phyloP scores from a whole-genome alignment of 441 rosid genomes.

The Viola pubescens region DNA sequence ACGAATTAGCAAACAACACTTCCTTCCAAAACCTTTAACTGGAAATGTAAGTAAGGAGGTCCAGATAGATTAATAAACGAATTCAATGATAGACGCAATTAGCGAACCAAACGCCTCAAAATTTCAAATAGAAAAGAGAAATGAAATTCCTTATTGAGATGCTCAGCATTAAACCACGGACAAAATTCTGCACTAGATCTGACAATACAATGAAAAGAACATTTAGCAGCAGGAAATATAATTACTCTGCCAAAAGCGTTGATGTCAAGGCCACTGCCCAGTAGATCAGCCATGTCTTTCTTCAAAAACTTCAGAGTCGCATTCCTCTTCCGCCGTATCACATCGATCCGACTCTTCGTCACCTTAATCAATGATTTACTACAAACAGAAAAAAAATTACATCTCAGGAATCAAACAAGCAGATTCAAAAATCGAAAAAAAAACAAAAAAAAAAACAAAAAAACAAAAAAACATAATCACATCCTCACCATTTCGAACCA shows the following conservation, averaged over 20 bases:
- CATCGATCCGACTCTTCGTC: slow-evolving; percentile 76
- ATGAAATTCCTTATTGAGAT: background rate
- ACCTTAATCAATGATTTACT: slow-evolving; percentile 78
- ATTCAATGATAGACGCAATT: background rate
- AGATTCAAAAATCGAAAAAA: background rate
- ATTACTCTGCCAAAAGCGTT: slow-evolving; percentile 72
- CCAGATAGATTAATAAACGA: slow-evolving; percentile 1
- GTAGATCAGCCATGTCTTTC: slow-evolving; percentile 85
- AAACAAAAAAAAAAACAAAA: background rate
- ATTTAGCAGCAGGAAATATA: background rate
- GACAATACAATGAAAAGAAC: background rate
- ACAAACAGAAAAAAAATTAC: slow-evolving; percentile 11
- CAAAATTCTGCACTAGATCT: no score
- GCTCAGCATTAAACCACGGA: no score
- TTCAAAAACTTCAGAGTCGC: slow-evolving; percentile 80
- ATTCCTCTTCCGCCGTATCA: slow-evolving; percentile 66
- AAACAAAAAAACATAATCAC: background rate
- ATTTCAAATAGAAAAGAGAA: background rate
- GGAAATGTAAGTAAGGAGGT: background rate
- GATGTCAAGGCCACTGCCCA: slow-evolving; percentile 68
- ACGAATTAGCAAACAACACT: no score
- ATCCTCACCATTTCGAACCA: slow-evolving; percentile 54
- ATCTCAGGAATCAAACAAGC: background rate
- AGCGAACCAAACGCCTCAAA: no score
- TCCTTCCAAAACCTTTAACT: slow-evolving; percentile 2